Conservation (phyloP, 179 eudicot genomes). For the Beta corolliflora region DNA sequence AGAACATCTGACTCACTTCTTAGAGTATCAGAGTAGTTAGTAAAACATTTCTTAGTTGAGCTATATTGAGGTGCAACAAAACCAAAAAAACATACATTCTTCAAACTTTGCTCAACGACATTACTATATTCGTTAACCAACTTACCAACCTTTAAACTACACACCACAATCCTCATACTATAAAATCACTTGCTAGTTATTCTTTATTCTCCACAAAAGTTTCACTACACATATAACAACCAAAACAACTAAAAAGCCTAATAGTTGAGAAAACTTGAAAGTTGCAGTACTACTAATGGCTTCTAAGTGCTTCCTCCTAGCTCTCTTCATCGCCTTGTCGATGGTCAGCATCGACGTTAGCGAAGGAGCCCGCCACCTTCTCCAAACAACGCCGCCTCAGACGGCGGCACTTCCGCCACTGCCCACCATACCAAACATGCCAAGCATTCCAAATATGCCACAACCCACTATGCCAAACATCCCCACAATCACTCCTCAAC, state of each 20-base stretch:
- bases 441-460: constrained; percentile 5
- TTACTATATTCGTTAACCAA: neutral
- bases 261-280: neutral
- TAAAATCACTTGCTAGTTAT: neutral
- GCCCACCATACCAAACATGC: constrained; percentile 25
- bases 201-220: constrained; percentile 4
- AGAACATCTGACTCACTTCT: too few species aligned
- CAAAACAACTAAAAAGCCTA: neutral
- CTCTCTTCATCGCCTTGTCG: constrained; percentile 10
- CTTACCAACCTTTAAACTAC: neutral
- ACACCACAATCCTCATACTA: neutral
- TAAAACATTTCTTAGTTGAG: neutral
- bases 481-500: constrained; percentile 6
- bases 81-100: neutral
- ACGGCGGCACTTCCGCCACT: constrained; percentile 2
- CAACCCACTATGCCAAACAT: constrained; percentile 18
- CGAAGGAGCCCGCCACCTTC: constrained; percentile 28
- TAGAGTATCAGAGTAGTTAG: too few species aligned
- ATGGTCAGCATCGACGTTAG: constrained; percentile 24
- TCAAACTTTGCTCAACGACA: constrained; percentile 13
- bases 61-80: neutral
- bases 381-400: constrained; percentile 30
- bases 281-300: constrained; percentile 27
- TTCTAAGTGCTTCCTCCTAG: constrained; percentile 7
- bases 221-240: neutral